Conservation (phyloP, 352 stramenopile genomes). For the Vaucheria bursata region DNA sequence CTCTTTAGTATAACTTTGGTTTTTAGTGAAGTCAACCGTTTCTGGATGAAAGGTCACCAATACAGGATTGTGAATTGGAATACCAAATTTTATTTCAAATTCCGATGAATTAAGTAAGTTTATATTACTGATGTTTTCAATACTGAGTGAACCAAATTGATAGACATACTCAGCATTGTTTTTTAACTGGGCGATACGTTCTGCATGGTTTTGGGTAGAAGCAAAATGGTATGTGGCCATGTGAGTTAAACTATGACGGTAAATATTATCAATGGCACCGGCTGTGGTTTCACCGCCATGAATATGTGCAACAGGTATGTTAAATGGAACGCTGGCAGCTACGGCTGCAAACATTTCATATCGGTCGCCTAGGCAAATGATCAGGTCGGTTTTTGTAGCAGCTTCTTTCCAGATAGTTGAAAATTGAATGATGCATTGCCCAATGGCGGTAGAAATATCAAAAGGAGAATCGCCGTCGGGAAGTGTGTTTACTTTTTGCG, state of each 20-base stretch:
- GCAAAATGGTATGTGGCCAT: background rate
- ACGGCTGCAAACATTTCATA: background rate
- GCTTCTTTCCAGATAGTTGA: background rate
- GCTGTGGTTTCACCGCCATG: background rate
- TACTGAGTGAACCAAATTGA: background rate
- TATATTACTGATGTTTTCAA: background rate
- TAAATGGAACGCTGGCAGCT: background rate
- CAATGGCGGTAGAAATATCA: background rate
- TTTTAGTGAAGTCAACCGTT: background rate
- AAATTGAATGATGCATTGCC: background rate
- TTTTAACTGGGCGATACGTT: background rate
- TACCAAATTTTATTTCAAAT: background rate
- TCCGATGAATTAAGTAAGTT: background rate
- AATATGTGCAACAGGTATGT: background rate
- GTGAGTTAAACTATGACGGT: background rate
- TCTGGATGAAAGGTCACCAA: background rate
- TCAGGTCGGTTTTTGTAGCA: background rate
- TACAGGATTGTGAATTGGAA: background rate
- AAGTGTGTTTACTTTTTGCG: background rate
- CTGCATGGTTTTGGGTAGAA: background rate
- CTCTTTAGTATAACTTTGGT: background rate
- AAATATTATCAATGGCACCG: background rate
- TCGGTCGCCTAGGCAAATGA: background rate
- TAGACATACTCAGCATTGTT: background rate
- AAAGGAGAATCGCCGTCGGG: background rate